These are phyloP conservation scores for Aspergillus sparsus DNA, from an alignment of 495 filamentous ascomycete species.

Conservation along the genomic window DNA sequence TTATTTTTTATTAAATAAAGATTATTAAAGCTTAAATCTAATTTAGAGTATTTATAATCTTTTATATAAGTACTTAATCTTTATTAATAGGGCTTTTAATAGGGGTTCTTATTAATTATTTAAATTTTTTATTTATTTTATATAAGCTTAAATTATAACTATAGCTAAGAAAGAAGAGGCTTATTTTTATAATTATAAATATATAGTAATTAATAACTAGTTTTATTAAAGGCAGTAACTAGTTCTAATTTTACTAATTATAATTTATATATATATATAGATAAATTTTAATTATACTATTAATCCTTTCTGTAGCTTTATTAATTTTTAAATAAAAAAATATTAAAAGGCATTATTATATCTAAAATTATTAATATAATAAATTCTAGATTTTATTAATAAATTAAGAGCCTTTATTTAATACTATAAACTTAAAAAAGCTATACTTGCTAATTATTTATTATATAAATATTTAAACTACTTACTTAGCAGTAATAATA, in stretches of 20 bases:
- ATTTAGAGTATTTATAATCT: not conserved
- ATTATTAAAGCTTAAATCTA: not conserved
- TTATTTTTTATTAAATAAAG: not conserved
- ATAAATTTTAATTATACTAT: not conserved
- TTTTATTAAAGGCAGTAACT: not conserved
- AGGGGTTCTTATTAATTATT: not conserved
- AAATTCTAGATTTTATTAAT: not conserved
- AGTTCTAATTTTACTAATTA: conserved; percentile 8
- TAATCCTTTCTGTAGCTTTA: no score
- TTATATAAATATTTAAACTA: no score
- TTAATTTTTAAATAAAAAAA: no score
- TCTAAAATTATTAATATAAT: not conserved
- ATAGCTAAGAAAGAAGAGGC: not conserved
- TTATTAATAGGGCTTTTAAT: not conserved
- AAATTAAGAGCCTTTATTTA: not conserved
- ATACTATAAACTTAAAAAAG: no score
- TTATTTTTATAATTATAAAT: not conserved
- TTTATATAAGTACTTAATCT: not conserved
- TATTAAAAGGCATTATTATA: no score
- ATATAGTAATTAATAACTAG: not conserved
- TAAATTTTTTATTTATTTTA: not conserved
- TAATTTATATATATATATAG: conserved; percentile 8
- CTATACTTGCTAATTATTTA: no score
- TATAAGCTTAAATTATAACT: not conserved
- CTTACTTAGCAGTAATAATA: no score